These are phyloP conservation scores for Penicillium glabrum DNA, from an alignment of 2,329 filamentous ascomycete genomes.

Conservation along the genomic window DNA sequence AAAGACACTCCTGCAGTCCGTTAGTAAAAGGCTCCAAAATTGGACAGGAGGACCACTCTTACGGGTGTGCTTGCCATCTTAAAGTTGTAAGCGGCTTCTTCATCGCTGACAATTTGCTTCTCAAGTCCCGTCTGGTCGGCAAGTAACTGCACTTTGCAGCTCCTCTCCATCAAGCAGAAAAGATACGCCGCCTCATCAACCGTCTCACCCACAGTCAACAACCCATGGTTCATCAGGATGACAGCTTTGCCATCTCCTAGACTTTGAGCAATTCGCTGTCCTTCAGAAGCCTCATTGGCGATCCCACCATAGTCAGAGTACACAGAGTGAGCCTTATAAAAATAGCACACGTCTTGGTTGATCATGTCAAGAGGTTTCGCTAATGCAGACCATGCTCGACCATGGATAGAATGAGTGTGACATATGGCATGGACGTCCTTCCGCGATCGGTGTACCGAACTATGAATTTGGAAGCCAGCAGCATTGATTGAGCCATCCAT, in stretches of 20 bases:
- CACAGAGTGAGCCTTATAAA: constrained; percentile 53
- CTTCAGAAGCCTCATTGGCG: constrained; percentile 60
- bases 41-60: no score
- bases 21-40: no score
- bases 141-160: no score
- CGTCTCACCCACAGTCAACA: constrained; percentile 66
- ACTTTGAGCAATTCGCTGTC: constrained; percentile 59
- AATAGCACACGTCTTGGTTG: constrained; percentile 23
- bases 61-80: no score
- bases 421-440: constrained; percentile 48
- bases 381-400: constrained; percentile 46
- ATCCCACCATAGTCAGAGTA: constrained; percentile 63
- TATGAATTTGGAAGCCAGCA: constrained; percentile 50
- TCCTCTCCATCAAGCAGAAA: no score
- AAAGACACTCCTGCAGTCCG: constrained; percentile 49
- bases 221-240: constrained; percentile 67
- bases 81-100: no score
- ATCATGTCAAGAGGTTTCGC: constrained; percentile 43
- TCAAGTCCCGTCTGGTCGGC: no score
- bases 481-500: constrained; percentile 41
- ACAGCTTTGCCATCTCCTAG: constrained; percentile 60
- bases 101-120: no score
- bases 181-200: constrained; percentile 64
- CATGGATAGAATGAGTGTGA: constrained; percentile 49
- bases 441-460: constrained; percentile 55